Evolutionary conservation across 2,329 filamentous ascomycete species (phyloP).

Genomic region (Alternaria angustiovoidea): DNA sequence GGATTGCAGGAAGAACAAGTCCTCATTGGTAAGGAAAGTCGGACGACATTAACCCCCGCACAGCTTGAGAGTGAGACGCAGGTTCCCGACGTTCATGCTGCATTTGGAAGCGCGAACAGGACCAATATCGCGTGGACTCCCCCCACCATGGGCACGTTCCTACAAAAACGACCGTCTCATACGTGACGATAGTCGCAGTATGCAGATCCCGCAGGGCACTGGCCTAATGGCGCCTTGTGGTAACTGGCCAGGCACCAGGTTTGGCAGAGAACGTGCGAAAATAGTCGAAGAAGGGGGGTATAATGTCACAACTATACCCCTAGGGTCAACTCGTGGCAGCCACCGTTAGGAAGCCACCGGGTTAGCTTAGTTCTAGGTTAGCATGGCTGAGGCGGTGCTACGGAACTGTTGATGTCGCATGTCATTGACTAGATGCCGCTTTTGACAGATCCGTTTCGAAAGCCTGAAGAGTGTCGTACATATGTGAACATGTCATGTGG

Average conservation of each 20-base stretch:
- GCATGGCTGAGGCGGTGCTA: constrained; percentile 12
- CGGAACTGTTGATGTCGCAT: constrained; percentile 23
- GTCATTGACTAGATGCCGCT: constrained; percentile 26
- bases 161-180: constrained; percentile 30
- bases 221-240: constrained; percentile 16
- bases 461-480: not conserved
- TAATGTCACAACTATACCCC: constrained; percentile 30
- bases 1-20: constrained; percentile 5
- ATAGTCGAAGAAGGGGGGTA: constrained; percentile 26
- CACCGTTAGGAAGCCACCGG: constrained; percentile 12
- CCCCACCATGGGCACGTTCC: constrained; percentile 19
- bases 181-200: constrained; percentile 35
- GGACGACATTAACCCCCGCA: constrained; percentile 2
- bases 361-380: constrained; percentile 20
- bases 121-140: constrained; percentile 17
- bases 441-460: constrained; percentile 9
- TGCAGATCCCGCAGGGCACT: constrained; percentile 18
- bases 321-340: constrained; percentile 18
- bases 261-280: constrained; percentile 6
- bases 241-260: constrained; percentile 18
- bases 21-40: constrained; percentile 5
- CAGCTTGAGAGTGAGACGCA: constrained; percentile 18
- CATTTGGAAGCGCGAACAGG: constrained; percentile 24
- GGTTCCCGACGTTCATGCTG: constrained; percentile 26
- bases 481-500: not conserved